These are phyloP conservation scores for Oropetium thomaeum DNA, from an alignment of 176 grass and related monocot genomes.

Conservation along the genomic window DNA sequence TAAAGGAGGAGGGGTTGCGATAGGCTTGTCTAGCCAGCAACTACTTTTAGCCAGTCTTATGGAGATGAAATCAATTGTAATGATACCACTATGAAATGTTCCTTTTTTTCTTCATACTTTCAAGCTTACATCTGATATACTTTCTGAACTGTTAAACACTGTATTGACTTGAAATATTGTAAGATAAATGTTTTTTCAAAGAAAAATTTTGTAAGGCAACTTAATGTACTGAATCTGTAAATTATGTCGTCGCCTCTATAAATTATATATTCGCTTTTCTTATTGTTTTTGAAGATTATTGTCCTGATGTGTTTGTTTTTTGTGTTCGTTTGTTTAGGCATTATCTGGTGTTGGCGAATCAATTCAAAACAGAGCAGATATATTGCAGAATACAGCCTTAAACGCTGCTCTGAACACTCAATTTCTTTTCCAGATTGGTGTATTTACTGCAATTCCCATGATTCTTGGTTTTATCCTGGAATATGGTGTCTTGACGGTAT, in stretches of 20 bases:
- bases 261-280: not conserved
- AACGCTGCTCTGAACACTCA: constrained; percentile 76
- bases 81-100: no score
- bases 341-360: constrained; percentile 91
- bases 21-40: no score
- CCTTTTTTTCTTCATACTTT: not conserved
- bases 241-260: not conserved
- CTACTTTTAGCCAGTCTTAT: no score
- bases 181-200: not conserved
- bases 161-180: not conserved
- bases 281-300: not conserved
- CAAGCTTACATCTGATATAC: not conserved
- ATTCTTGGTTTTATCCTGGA: constrained; percentile 86
- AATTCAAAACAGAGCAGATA: constrained; percentile 64
- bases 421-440: constrained; percentile 95
- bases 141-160: not conserved
- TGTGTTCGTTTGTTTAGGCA: constrained; percentile 59
- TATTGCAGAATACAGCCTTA: constrained; percentile 71
- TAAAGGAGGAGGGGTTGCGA: no score
- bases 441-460: constrained; percentile 92
- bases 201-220: not conserved
- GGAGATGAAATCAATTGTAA: no score
- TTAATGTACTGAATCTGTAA: not conserved
- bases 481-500: constrained; percentile 76
- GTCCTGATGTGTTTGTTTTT: constrained; percentile 7